Evolutionary conservation across 257 asterid species (phyloP).

Genomic region (Penstemon eatonii): DNA sequence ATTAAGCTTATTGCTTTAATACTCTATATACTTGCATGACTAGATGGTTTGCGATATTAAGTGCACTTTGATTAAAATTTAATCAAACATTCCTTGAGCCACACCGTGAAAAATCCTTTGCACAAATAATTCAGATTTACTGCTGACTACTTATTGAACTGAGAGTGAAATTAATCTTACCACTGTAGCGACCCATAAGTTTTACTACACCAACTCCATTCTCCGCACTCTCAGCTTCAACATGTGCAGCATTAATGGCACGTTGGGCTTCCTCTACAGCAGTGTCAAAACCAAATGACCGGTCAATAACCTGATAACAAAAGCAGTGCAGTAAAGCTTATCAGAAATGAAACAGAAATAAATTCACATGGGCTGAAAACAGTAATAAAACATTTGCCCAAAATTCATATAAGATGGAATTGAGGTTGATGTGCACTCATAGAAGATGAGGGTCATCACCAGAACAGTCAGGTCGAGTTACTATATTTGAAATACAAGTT

Average conservation of each 20-base stretch:
- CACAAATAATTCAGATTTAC: background rate
- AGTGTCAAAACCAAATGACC: constrained; percentile 90
- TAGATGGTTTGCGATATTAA: constrained; percentile 1
- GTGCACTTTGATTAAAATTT: constrained; percentile 1
- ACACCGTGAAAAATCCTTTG: background rate
- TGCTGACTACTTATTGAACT: background rate
- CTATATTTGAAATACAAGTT: background rate
- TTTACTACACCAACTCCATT: constrained; percentile 92
- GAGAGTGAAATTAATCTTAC: constrained; percentile 33
- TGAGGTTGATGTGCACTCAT: constrained; percentile 7
- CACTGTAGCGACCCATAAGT: constrained; percentile 93
- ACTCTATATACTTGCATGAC: background rate
- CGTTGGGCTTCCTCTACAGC: constrained; percentile 98
- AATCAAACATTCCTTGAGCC: constrained; percentile 19
- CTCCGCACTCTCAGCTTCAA: constrained; percentile 91
- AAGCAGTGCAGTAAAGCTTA: constrained; percentile 23
- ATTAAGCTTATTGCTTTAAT: background rate
- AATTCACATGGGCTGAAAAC: constrained; percentile 10
- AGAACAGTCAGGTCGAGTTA: constrained; percentile 12
- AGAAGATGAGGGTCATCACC: constrained; percentile 18
- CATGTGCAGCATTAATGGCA: constrained; percentile 96
- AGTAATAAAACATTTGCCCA: background rate
- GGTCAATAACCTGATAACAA: constrained; percentile 73
- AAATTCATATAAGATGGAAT: constrained; percentile 12
- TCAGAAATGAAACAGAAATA: constrained; percentile 23